Conservation (phyloP, 176 grass and related monocot genomes). For the Triticum timopheevii region DNA sequence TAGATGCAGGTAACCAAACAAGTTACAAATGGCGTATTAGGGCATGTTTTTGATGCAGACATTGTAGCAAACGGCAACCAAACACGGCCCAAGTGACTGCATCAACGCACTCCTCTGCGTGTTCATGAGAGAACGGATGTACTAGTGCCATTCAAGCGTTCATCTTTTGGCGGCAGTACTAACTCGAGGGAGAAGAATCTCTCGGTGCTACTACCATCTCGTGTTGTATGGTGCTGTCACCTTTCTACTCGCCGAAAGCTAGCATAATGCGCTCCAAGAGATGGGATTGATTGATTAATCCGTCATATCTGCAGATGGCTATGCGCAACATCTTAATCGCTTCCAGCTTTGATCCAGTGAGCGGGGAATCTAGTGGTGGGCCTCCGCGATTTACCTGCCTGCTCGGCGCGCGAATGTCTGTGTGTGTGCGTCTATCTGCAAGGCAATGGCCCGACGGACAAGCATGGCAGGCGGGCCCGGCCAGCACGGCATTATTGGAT, state of each 20-base stretch:
- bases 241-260: conserved; percentile 31
- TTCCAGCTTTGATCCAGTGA: conserved; percentile 2
- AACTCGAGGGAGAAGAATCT: not conserved
- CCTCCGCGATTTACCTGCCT: conserved; percentile 4
- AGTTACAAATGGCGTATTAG: too few relatives aligned
- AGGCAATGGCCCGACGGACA: conserved; percentile 9
- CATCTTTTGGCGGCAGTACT: too few relatives aligned
- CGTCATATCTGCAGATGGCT: conserved; percentile 14
- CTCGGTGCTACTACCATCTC: too few relatives aligned
- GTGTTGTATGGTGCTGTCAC: not conserved
- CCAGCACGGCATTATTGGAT: conserved; percentile 33
- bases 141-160: too few relatives aligned
- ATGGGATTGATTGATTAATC: not conserved
- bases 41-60: too few relatives aligned
- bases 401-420: not conserved
- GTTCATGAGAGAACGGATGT: not conserved
- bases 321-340: conserved; percentile 27
- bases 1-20: too few relatives aligned
- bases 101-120: not conserved
- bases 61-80: too few relatives aligned
- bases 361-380: conserved; percentile 24
- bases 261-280: conserved; percentile 31
- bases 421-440: not conserved
- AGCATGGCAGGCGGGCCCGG: conserved; percentile 18
- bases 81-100: too few relatives aligned